Evolutionary conservation across 768 basidiomycete species (phyloP).

Genomic region (Lactarius pseudohatsudake): DNA sequence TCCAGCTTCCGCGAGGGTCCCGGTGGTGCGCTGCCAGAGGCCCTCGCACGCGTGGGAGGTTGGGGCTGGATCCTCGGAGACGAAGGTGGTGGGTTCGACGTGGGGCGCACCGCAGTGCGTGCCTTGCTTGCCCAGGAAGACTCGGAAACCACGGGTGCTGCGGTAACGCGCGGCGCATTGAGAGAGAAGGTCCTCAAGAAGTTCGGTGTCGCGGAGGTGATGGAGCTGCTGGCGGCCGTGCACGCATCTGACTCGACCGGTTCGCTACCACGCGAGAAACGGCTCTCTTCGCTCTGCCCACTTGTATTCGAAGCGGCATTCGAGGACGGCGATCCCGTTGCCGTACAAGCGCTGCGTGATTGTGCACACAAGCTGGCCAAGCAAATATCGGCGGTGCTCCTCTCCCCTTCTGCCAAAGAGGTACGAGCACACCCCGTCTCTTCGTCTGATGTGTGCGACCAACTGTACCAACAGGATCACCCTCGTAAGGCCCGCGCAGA

Average conservation of each 20-base stretch:
- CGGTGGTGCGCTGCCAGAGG: constrained; percentile 9
- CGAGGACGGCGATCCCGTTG: constrained; percentile 63
- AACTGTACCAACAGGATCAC: constrained; percentile 13
- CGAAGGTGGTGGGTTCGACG: constrained; percentile 79
- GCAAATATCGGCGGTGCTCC: constrained; percentile 56
- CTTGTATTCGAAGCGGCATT: constrained; percentile 80
- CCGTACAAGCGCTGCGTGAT: constrained; percentile 53
- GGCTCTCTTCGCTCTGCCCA: constrained; percentile 71
- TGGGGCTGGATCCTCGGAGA: constrained; percentile 28
- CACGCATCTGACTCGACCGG: constrained; percentile 59
- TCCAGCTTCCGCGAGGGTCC: constrained; percentile 55
- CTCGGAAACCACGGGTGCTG: constrained; percentile 37
- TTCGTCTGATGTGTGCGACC: neutral
- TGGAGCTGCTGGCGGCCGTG: constrained; percentile 64
- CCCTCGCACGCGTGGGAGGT: constrained; percentile 19
- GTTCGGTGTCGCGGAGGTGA: constrained; percentile 56
- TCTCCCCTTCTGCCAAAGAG: constrained; percentile 33
- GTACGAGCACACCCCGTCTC: neutral
- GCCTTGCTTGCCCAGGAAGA: constrained; percentile 62
- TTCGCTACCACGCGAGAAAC: constrained; percentile 58
- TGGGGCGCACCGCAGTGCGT: constrained; percentile 74
- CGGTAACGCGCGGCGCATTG: constrained; percentile 35
- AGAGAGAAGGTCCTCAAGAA: constrained; percentile 48
- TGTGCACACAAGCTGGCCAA: constrained; percentile 57
- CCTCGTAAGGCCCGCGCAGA: constrained; percentile 44